Evolutionary conservation across 2,329 filamentous ascomycete species (phyloP).

Genomic region (Ophiosphaerella narmari): DNA sequence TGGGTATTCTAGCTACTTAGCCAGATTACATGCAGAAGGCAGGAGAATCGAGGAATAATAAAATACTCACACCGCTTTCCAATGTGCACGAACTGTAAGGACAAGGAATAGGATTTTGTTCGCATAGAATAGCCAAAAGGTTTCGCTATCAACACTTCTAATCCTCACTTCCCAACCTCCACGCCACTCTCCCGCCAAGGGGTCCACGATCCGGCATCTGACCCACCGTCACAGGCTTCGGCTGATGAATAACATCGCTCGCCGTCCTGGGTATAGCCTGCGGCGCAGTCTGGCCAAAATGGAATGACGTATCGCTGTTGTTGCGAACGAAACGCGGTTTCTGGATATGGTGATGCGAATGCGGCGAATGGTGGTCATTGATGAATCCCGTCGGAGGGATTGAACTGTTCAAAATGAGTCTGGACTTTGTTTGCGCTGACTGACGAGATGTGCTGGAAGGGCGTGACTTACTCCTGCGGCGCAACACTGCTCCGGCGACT

Average conservation of each 20-base stretch:
- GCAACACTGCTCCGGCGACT: slow-evolving; percentile 34
- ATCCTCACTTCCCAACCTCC: slow-evolving; percentile 42
- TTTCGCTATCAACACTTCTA: slow-evolving; percentile 1
- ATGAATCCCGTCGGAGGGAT: slow-evolving; percentile 5
- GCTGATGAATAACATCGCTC: slow-evolving; percentile 36
- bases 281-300: slow-evolving; percentile 10
- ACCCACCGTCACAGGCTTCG: slow-evolving; percentile 30
- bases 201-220: slow-evolving; percentile 15
- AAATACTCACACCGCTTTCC: background rate
- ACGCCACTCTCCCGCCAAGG: slow-evolving; percentile 32
- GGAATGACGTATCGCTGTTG: slow-evolving; percentile 29
- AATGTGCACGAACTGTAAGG: background rate
- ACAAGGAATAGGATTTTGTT: background rate
- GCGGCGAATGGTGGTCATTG: slow-evolving; percentile 24
- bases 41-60: background rate
- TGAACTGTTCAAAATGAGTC: background rate
- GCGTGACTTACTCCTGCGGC: slow-evolving; percentile 27
- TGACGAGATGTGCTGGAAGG: no score
- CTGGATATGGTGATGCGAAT: slow-evolving; percentile 27
- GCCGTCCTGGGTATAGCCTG: slow-evolving; percentile 25
- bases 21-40: background rate
- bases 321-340: slow-evolving; percentile 21
- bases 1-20: background rate
- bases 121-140: background rate
- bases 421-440: slow-evolving; percentile 21